These are phyloP conservation scores for Pochonia chlamydosporia DNA, from an alignment of 2,329 filamentous ascomycete species.

Conservation along the genomic window DNA sequence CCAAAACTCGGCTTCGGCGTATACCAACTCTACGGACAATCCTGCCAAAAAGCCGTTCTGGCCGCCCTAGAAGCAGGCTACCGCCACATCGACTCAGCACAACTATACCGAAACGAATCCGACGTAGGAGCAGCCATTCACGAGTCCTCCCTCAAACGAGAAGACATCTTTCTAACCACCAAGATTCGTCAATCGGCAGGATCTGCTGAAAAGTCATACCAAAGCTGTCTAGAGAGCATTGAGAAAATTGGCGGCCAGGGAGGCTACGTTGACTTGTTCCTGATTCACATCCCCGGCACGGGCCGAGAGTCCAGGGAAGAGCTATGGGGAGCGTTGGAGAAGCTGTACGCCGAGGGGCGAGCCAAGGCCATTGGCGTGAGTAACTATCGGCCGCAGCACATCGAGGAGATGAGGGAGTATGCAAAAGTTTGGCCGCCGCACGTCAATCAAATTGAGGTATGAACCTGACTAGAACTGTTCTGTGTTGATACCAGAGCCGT, in stretches of 20 bases:
- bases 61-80: conserved; percentile 54
- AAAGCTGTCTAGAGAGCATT: conserved; percentile 55
- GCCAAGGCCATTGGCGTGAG: conserved; percentile 65
- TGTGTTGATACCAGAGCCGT: too few species aligned
- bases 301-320: conserved; percentile 50
- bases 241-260: conserved; percentile 49
- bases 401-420: conserved; percentile 62
- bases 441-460: conserved; percentile 68
- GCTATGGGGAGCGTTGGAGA: conserved; percentile 63
- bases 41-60: conserved; percentile 52
- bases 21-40: conserved; percentile 51
- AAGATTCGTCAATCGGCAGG: conserved; percentile 50
- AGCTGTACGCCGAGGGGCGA: conserved; percentile 51
- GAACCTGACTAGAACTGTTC: conserved; percentile 10
- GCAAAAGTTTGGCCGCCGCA: conserved; percentile 64
- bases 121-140: conserved; percentile 61
- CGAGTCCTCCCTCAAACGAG: conserved; percentile 47
- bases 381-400: conserved; percentile 63
- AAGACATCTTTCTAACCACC: conserved; percentile 63
- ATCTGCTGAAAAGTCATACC: conserved; percentile 52
- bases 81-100: conserved; percentile 60
- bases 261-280: conserved; percentile 65
- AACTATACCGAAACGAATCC: conserved; percentile 59
- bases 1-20: conserved; percentile 68
- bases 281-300: conserved; percentile 60